Evolutionary conservation across 2,329 filamentous ascomycete genomes (phyloP).

Genomic region (Botrytis aclada): DNA sequence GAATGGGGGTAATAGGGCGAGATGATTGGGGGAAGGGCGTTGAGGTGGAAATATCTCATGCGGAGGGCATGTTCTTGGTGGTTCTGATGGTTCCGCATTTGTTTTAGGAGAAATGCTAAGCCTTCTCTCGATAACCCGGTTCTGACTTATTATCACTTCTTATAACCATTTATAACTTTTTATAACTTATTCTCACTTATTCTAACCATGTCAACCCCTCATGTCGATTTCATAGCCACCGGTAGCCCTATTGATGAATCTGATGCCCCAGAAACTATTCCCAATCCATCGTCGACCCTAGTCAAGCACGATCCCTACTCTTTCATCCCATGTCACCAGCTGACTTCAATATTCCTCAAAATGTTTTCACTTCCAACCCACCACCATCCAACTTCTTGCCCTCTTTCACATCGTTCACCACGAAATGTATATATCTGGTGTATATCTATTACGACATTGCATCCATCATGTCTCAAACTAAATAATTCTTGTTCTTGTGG

Average conservation of each 20-base stretch:
- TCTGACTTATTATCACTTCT: background rate
- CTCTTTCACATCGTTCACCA: background rate
- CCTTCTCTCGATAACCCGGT: background rate
- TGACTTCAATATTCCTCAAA: background rate
- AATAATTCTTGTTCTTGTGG: conserved; percentile 19
- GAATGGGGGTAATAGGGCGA: background rate
- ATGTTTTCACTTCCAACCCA: conserved; percentile 8
- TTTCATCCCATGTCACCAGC: conserved; percentile 1
- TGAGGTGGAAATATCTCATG: background rate
- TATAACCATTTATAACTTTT: too few species aligned
- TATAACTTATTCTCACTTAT: too few species aligned
- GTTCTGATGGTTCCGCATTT: too few species aligned
- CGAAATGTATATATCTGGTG: background rate
- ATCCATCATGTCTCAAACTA: conserved; percentile 14
- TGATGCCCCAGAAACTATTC: background rate
- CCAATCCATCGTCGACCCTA: background rate
- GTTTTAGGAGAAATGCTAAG: background rate
- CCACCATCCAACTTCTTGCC: background rate
- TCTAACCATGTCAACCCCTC: too few species aligned
- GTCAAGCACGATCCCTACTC: background rate
- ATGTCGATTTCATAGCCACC: background rate
- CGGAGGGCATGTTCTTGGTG: background rate
- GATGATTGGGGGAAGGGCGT: background rate
- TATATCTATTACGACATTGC: conserved; percentile 5
- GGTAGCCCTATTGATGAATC: background rate